A percentile compares a stretch with the other conserved stretches of the same genome.
phyloP scores from a whole-genome alignment of 257 asterid species.

The Orobanche coerulescens region DNA sequence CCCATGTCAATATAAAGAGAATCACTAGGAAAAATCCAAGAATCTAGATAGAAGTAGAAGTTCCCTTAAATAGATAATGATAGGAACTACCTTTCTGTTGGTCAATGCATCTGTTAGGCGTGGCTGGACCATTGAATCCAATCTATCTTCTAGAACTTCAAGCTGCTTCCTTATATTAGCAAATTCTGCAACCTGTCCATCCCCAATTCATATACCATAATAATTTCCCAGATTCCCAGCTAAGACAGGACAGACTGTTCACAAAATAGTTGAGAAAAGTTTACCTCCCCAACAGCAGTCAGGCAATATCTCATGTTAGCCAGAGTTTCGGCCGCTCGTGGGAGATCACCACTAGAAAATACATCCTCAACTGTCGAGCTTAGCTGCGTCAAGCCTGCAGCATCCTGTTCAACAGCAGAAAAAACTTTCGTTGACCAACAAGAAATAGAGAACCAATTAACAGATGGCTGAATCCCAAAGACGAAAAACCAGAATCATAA shows the following conservation, averaged over 20 bases:
- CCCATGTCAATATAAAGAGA: slow-evolving; percentile 15
- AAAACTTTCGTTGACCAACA: slow-evolving; percentile 17
- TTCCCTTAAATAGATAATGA: slow-evolving; percentile 22
- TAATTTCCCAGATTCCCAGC: slow-evolving; percentile 17
- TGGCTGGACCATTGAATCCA: slow-evolving; percentile 96
- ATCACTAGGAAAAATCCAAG: slow-evolving; percentile 20
- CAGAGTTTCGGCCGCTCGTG: slow-evolving; percentile 92
- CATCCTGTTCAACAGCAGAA: slow-evolving; percentile 54
- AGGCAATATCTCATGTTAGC: slow-evolving; percentile 97
- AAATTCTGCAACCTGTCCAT: slow-evolving; percentile 92
- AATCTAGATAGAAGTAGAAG: slow-evolving; percentile 5
- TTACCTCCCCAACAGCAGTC: slow-evolving; percentile 97
- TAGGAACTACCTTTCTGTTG: slow-evolving; percentile 60
- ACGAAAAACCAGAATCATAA: slow-evolving; percentile 6
- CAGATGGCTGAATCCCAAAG: slow-evolving; percentile 16
- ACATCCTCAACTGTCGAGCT: slow-evolving; percentile 99
- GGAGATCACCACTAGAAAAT: slow-evolving; percentile 96
- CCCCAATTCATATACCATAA: slow-evolving; percentile 17
- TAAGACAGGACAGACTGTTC: neutral
- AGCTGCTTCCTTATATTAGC: slow-evolving; percentile 98
- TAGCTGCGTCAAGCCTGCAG: slow-evolving; percentile 93
- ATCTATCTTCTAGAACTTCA: slow-evolving; percentile 94
- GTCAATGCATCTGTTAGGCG: slow-evolving; percentile 84
- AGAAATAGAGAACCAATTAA: slow-evolving; percentile 12
- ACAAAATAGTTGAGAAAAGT: slow-evolving; percentile 5